Evolutionary conservation across 306 rosid species (phyloP), one percentile per base, ranked within the genome.

Genomic region (Trifolium pratense): DNA sequence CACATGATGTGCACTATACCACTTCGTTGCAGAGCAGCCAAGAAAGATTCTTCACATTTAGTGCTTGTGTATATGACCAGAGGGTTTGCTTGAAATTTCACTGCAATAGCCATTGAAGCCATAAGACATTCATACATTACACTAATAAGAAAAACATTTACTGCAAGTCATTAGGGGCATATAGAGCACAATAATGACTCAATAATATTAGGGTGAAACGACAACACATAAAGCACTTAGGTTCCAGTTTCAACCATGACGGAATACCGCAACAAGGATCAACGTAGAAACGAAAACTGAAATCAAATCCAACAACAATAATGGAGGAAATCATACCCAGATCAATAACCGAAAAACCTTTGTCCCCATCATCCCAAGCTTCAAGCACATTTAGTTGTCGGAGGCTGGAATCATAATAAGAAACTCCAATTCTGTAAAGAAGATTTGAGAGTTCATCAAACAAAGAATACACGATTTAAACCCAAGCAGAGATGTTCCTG

Each of bases 21-120:
- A 75, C 85, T 83, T 74, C 84, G 89, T 80, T 91, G 89, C 86
- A 93, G 87, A 81, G 98, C 92, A 80, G 92, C 87, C 89, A 91
- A 83, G 78, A 93, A 90, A 60, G 91, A 80, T 78, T 93, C 97
- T 48, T 93, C 97, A 63, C 89, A 86, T 88, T 88, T 93, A 67
- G 96, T 85, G 87, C 97, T 93, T 62, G 98, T 73, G 88, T 91
- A 93, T 55, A 93, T 93, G 77, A 88, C 79, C 78, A 81, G 70
- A 76, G 98, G 98, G 80, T 81, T 88, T 52, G 96, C 97, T 87
- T 93, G 98, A 88, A 89, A 89, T 81, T 91, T 93, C 58, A 93
- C 98, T 93, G 88, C 71, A 78, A n/a, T 60, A 65, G 64, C 70
- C 26, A 63, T 74, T 77, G 79, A 49, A 78, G 55, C 63, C 75